phyloP scores from a whole-genome alignment of 495 filamentous ascomycete genomes.

The Parachaetomium inaequale region DNA sequence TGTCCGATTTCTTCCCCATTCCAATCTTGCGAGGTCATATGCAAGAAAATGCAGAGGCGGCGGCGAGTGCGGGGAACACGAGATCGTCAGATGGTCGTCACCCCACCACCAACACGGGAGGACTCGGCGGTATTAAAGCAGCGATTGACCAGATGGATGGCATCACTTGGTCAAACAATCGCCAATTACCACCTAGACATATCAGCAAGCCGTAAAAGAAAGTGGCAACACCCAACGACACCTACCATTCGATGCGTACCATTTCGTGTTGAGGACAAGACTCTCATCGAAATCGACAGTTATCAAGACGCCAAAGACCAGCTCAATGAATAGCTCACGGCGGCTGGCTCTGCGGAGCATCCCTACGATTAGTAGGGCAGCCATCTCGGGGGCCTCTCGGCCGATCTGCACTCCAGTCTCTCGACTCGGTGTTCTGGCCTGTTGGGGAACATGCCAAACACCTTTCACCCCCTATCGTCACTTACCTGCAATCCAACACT shows the following conservation, averaged over 20 bases:
- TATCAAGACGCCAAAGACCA: neutral
- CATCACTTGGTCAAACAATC: neutral
- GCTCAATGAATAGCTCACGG: neutral
- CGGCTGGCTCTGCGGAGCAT: neutral
- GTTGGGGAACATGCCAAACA: neutral
- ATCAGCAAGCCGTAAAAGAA: neutral
- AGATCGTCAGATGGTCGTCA: constrained; percentile 19
- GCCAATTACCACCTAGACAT: neutral
- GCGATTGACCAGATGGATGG: neutral
- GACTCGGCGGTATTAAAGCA: neutral
- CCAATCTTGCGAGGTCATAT: neutral
- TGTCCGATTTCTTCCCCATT: too few relatives aligned
- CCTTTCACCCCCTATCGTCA: neutral
- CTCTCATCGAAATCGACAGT: neutral
- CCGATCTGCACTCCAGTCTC: neutral
- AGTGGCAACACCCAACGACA: neutral
- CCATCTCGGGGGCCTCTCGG: neutral
- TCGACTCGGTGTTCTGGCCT: too few relatives aligned
- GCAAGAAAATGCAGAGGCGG: too few relatives aligned
- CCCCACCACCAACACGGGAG: neutral
- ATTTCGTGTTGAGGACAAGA: neutral
- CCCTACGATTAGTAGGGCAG: neutral
- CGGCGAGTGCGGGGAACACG: constrained; percentile 10
- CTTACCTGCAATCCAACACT: neutral
- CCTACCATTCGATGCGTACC: neutral